Conservation (phyloP, 1,139 yeast species). For the Kluyveromyces marxianus region DNA sequence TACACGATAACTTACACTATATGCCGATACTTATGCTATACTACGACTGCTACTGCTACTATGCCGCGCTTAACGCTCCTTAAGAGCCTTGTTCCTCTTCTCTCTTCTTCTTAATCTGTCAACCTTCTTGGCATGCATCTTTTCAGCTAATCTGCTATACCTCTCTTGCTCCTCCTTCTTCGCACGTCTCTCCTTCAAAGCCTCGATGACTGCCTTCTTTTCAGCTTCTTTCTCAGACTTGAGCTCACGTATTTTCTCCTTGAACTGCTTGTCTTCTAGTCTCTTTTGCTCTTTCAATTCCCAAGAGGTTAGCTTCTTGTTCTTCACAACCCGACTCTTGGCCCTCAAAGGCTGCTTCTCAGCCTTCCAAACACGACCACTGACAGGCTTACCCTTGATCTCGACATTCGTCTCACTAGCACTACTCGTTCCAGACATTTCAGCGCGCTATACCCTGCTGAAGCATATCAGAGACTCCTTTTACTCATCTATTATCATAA, state of each 20-base stretch:
- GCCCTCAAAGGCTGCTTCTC: slow-evolving; percentile 41
- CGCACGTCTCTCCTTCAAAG: slow-evolving; percentile 56
- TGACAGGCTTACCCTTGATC: slow-evolving; percentile 38
- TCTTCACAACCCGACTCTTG: slow-evolving; percentile 31
- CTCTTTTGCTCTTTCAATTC: slow-evolving; percentile 33
- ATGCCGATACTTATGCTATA: not conserved
- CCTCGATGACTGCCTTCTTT: slow-evolving; percentile 44
- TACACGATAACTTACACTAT: too few relatives aligned
- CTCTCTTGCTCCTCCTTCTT: slow-evolving; percentile 69
- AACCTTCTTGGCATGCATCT: slow-evolving; percentile 72
- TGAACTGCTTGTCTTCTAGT: slow-evolving; percentile 34
- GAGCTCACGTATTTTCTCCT: slow-evolving; percentile 43
- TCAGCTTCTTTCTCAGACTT: slow-evolving; percentile 55
- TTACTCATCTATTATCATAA: too few relatives aligned
- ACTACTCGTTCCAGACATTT: not conserved
- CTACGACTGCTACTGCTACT: not conserved
- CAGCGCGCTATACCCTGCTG: too few relatives aligned
- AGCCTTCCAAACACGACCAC: slow-evolving; percentile 54
- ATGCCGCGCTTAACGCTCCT: slow-evolving; percentile 43
- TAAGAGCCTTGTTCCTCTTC: slow-evolving; percentile 71
- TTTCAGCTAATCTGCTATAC: slow-evolving; percentile 59
- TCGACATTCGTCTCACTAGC: not conserved
- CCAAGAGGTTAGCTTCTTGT: slow-evolving; percentile 31
- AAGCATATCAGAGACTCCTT: not conserved
- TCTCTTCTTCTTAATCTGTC: slow-evolving; percentile 75